These are phyloP conservation scores for Plasmodium fragile DNA, from an alignment of 169 alveolate species.

Conservation along the genomic window DNA sequence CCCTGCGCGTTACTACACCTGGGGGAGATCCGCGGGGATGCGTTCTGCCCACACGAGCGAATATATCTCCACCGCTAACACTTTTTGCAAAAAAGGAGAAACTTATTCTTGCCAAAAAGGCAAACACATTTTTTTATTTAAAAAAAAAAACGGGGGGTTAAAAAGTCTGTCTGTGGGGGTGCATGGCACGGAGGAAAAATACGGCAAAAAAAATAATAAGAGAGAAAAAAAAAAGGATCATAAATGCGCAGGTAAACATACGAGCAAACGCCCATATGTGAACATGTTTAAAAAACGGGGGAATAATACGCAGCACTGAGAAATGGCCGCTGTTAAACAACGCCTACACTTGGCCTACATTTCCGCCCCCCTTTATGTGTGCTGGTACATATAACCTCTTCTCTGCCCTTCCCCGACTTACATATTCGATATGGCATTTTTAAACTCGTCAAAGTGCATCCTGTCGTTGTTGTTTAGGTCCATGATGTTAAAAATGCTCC, in stretches of 20 bases:
- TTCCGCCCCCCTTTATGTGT: neutral
- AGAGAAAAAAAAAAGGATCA: no score
- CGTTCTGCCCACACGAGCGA: neutral
- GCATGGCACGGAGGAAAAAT: neutral
- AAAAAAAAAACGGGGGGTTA: neutral
- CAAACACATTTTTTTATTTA: neutral
- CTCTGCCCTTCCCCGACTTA: neutral
- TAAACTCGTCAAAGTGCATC: constrained; percentile 53
- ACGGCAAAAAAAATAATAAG: neutral
- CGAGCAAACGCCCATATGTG: neutral
- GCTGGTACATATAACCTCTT: neutral
- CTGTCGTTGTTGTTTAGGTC: constrained; percentile 21
- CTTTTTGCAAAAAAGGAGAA: neutral
- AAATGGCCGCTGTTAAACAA: neutral
- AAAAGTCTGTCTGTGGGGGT: neutral
- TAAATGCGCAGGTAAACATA: neutral
- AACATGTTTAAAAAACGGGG: neutral
- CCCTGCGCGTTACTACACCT: neutral
- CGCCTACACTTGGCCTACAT: neutral
- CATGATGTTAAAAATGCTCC: constrained; percentile 35
- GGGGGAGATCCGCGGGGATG: neutral
- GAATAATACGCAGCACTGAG: neutral
- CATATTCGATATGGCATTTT: constrained; percentile 53
- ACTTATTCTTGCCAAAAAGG: neutral
- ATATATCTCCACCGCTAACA: neutral